Percentiles rank a stretch among this genome's conserved stretches.
phyloP scores from a whole-genome alignment of 2,329 filamentous ascomycete species.

The Epichloe scottii region DNA sequence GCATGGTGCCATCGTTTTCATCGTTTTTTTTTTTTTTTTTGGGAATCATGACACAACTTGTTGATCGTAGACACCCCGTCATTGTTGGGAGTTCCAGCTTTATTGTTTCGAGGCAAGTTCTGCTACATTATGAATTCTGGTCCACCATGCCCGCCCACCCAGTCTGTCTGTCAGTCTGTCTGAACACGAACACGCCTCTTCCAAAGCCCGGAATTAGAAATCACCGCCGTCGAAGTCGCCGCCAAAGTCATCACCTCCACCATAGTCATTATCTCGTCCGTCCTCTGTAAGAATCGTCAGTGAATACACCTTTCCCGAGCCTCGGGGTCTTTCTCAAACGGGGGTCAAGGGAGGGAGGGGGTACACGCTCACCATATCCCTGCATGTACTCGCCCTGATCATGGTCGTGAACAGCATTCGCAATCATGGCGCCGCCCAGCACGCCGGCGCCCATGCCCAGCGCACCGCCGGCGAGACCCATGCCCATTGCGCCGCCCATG shows the following conservation, averaged over 20 bases:
- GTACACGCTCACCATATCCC: slow-evolving; percentile 25
- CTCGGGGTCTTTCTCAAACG: not conserved
- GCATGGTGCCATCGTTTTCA: too few species aligned
- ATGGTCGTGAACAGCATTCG: slow-evolving; percentile 50
- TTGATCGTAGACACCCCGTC: too few species aligned
- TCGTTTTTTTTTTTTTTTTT: too few species aligned
- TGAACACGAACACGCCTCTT: too few species aligned
- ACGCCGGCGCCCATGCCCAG: slow-evolving; percentile 72
- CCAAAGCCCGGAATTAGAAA: not conserved
- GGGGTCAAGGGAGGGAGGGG: too few species aligned
- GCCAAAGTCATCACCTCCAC: slow-evolving; percentile 8
- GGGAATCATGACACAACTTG: too few species aligned
- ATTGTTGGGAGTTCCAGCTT: too few species aligned
- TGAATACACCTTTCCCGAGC: not conserved
- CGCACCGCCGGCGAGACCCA: slow-evolving; percentile 64
- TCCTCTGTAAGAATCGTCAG: slow-evolving; percentile 12
- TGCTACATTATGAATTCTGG: too few species aligned
- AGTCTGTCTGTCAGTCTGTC: too few species aligned
- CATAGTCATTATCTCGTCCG: slow-evolving; percentile 14
- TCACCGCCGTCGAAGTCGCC: slow-evolving; percentile 7
- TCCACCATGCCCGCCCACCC: too few species aligned
- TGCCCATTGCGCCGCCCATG: slow-evolving; percentile 19
- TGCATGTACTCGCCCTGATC: slow-evolving; percentile 44
- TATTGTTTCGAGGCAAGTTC: too few species aligned
- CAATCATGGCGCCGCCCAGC: slow-evolving; percentile 63